These are phyloP conservation scores for Eruca vesicaria DNA, from an alignment of 441 rosid species.

Conservation along the genomic window DNA sequence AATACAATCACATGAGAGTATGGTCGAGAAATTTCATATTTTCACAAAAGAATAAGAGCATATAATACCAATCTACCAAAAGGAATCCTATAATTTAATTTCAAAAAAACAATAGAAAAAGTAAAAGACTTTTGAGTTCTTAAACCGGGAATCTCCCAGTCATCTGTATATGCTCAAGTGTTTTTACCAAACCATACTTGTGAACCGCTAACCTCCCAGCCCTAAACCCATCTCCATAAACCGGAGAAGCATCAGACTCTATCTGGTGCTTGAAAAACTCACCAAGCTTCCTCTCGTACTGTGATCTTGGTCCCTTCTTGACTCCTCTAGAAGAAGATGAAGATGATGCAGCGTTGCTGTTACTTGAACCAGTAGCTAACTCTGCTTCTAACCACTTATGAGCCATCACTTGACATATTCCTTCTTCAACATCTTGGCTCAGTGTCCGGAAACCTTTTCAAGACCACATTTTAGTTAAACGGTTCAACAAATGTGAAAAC, in stretches of 20 bases:
- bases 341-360: slow-evolving; percentile 35
- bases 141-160: slow-evolving; percentile 65
- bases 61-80: slow-evolving; percentile 12
- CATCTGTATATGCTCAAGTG: slow-evolving; percentile 64
- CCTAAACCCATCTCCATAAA: slow-evolving; percentile 77
- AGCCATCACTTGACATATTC: slow-evolving; percentile 85
- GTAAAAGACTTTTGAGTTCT: slow-evolving; percentile 13
- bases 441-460: slow-evolving; percentile 61
- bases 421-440: slow-evolving; percentile 84
- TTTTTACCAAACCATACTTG: slow-evolving; percentile 55
- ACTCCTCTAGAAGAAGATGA: slow-evolving; percentile 38
- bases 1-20: slow-evolving; percentile 9
- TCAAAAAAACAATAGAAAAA: slow-evolving; percentile 13
- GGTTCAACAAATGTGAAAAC: slow-evolving; percentile 1
- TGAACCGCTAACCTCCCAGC: slow-evolving; percentile 60
- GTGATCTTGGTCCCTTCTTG: slow-evolving; percentile 43
- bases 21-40: slow-evolving; percentile 11
- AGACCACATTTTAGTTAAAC: slow-evolving; percentile 9
- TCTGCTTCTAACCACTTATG: slow-evolving; percentile 68
- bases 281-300: slow-evolving; percentile 62
- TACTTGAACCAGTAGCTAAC: slow-evolving; percentile 41
- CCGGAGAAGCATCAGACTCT: slow-evolving; percentile 66
- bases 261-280: slow-evolving; percentile 69
- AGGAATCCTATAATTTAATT: slow-evolving; percentile 24
- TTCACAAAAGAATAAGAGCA: slow-evolving; percentile 28